A percentile compares a stretch with the other conserved stretches of the same genome.
Evolutionary conservation across 108 stramenopile genomes (phyloP).

Genomic region (Conticribra weissflogii): DNA sequence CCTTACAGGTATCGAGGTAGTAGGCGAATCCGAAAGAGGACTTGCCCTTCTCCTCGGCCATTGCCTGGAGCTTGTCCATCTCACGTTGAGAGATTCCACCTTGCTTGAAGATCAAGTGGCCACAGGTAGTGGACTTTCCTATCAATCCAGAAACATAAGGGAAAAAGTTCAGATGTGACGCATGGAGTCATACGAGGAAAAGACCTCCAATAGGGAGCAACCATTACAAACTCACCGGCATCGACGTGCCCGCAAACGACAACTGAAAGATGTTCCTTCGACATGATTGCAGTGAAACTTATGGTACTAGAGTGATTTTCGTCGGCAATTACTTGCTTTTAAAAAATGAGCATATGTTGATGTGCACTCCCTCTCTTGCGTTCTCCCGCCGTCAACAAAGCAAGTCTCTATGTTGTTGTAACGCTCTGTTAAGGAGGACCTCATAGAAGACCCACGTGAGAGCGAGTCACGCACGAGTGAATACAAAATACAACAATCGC

Average conservation of each 20-base stretch:
- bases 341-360: too few species aligned
- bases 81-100: constrained; percentile 80
- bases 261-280: constrained; percentile 78
- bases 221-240: constrained; percentile 81
- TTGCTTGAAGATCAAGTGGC: constrained; percentile 82
- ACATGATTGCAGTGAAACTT: too few species aligned
- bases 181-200: neutral
- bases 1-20: constrained; percentile 85
- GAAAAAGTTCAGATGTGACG: neutral
- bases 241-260: constrained; percentile 90
- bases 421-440: too few species aligned
- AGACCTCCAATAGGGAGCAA: too few species aligned
- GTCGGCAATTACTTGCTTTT: neutral
- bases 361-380: too few species aligned
- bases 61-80: constrained; percentile 75
- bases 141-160: neutral
- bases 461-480: too few species aligned
- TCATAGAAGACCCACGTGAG: too few species aligned
- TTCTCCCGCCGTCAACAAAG: too few species aligned
- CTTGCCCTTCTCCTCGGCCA: constrained; percentile 79
- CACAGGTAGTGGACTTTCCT: constrained; percentile 71
- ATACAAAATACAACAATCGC: too few species aligned
- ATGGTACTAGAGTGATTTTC: too few species aligned
- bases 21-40: constrained; percentile 82
- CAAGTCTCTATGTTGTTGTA: too few species aligned